A percentile compares a stretch with the other conserved stretches of the same genome.
Evolutionary conservation across 495 filamentous ascomycete genomes (phyloP).

Genomic region (Podospora anserina): DNA sequence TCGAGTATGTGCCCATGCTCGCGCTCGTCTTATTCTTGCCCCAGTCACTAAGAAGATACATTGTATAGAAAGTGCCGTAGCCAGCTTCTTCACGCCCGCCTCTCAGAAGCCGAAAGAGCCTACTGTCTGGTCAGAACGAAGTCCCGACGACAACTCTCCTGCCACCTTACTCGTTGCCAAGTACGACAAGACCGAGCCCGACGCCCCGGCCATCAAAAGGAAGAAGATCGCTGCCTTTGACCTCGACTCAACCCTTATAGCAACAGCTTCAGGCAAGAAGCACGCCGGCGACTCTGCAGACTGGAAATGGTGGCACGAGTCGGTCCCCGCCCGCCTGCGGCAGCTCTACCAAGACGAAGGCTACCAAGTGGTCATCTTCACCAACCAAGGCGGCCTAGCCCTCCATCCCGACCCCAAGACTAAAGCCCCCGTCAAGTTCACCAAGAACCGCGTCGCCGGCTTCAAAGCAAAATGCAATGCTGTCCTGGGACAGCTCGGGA

Average conservation of each 20-base stretch:
- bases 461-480: constrained; percentile 76
- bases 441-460: constrained; percentile 56
- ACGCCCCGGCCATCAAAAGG: constrained; percentile 27
- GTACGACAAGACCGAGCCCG: constrained; percentile 43
- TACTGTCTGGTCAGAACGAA: constrained; percentile 69
- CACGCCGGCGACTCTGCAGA: constrained; percentile 68
- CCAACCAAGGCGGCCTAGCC: constrained; percentile 81
- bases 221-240: constrained; percentile 86
- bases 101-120: constrained; percentile 82
- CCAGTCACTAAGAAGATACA: neutral
- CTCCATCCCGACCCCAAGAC: constrained; percentile 60
- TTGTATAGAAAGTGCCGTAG: constrained; percentile 57
- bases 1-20: constrained; percentile 54
- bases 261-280: constrained; percentile 72
- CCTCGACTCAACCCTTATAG: constrained; percentile 86
- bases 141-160: constrained; percentile 36
- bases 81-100: constrained; percentile 83
- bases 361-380: constrained; percentile 75
- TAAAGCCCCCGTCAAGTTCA: constrained; percentile 61
- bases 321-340: constrained; percentile 62
- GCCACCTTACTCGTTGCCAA: constrained; percentile 71
- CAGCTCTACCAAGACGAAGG: constrained; percentile 64
- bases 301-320: constrained; percentile 92
- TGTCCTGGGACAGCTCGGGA: constrained; percentile 66
- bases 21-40: too few species aligned